Evolutionary conservation across 73 alveolate species (phyloP), one percentile per base, ranked within the genome.

Genomic region (Paramecium biaurelia): DNA sequence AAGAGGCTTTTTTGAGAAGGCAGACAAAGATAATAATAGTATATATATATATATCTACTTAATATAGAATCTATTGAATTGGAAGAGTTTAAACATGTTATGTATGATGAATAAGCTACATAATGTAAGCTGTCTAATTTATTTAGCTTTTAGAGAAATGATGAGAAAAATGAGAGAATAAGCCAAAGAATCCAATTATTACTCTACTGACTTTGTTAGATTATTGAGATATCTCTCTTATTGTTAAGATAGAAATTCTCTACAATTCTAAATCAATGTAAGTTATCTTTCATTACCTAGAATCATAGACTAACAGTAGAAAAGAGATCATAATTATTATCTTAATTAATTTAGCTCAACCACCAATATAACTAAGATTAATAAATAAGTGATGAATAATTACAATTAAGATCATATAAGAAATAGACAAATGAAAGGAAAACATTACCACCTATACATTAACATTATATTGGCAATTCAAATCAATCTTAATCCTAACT

Each of bases 131-230:
- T 24, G 7, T 7, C 41, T 79, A 23, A 23, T 30, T 26, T 72
- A 28, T n/a, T 10, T 43, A 79, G 90, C 76, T 6, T 79, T 79
- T 24, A 38, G 90, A 79, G 35, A 79, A 41, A 79, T 79, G 90
- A 79, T 79, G 90, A 38, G 90, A 43, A 38, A 45, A 23, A 41
- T 79, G 76, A 79, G 90, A 79, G 47, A 41, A 41, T 30, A 23
- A 43, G 74, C 74, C 18, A 41, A 79, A 23, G 70, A 79, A 79
- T 63, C 45, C 43, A 79, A 79, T 42, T 79, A 79, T 79, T 79
- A 79, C n/a, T 79, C 90, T 30, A 79, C 90, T 42, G 90, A 79
- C 56, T 79, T 79, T 47, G 70, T 79, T 23, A 79, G 56, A 79
- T 47, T 79, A 42, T 34, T 79, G 41, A 38, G 90, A 38, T 79